Evolutionary conservation across 2,329 filamentous ascomycete species (phyloP).

Genomic region (Trichoderma brevicompactum): DNA sequence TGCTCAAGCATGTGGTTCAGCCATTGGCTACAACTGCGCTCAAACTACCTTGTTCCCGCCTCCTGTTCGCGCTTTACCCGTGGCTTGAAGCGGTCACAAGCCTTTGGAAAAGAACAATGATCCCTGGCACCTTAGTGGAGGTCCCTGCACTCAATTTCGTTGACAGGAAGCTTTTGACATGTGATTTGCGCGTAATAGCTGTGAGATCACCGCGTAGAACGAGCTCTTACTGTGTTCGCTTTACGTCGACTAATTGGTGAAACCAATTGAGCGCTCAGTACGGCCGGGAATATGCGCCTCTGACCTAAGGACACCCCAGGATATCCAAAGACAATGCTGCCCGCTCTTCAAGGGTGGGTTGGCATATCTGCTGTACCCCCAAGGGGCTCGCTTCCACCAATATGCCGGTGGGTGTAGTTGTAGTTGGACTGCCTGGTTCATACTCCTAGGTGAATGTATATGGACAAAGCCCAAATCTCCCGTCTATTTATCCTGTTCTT

Average conservation of each 20-base stretch:
- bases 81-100: slow-evolving; percentile 8
- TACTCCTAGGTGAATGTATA: not conserved
- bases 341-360: slow-evolving; percentile 18
- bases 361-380: slow-evolving; percentile 10
- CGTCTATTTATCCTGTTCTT: slow-evolving; percentile 19
- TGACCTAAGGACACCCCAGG: not conserved
- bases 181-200: slow-evolving; percentile 4
- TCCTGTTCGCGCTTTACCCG: slow-evolving; percentile 11
- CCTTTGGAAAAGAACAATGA: slow-evolving; percentile 2
- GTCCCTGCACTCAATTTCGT: not conserved
- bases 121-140: slow-evolving; percentile 6
- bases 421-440: not conserved
- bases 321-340: slow-evolving; percentile 21
- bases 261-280: slow-evolving; percentile 4
- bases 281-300: not conserved
- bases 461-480: slow-evolving; percentile 1
- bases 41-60: not conserved
- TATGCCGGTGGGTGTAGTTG: not conserved
- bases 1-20: slow-evolving; percentile 47
- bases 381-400: slow-evolving; percentile 15
- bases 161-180: slow-evolving; percentile 23
- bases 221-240: slow-evolving; percentile 2
- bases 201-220: not conserved
- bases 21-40: slow-evolving; percentile 45
- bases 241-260: not conserved